Evolutionary conservation across 2,329 filamentous ascomycete genomes (phyloP).

Genomic region (Aspergillus japonicus): DNA sequence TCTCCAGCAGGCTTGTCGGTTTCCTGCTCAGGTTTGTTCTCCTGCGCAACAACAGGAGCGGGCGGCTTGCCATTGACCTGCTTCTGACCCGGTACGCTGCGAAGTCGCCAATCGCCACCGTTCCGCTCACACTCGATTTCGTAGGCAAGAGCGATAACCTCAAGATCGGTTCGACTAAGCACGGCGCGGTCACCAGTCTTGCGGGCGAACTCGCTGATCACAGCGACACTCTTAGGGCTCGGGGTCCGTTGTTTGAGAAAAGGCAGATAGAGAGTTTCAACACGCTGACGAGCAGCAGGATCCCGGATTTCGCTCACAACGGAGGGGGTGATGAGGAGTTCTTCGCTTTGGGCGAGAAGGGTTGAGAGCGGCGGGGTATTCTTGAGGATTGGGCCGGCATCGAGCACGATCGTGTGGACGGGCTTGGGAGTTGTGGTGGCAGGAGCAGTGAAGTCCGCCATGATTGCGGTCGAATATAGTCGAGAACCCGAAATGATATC

Average conservation of each 20-base stretch:
- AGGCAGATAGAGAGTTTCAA: conserved; percentile 80
- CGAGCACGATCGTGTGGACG: conserved; percentile 80
- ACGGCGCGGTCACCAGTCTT: conserved; percentile 87
- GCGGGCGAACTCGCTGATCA: conserved; percentile 80
- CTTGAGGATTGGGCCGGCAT: conserved; percentile 89
- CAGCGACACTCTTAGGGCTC: conserved; percentile 70
- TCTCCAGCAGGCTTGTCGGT: conserved; percentile 17
- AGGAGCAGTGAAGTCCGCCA: conserved; percentile 23
- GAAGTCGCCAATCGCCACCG: conserved; percentile 81
- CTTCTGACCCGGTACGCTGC: conserved; percentile 77
- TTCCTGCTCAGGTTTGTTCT: conserved; percentile 33
- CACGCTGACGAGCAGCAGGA: conserved; percentile 71
- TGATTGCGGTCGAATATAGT: conserved; percentile 7
- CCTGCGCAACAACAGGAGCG: conserved; percentile 29
- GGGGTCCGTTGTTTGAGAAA: conserved; percentile 79
- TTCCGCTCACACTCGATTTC: conserved; percentile 92
- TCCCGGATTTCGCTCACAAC: conserved; percentile 88
- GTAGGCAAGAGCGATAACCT: conserved; percentile 85
- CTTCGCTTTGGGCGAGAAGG: conserved; percentile 72
- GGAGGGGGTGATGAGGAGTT: conserved; percentile 77
- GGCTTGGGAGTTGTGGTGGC: conserved; percentile 57
- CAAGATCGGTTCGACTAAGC: conserved; percentile 83
- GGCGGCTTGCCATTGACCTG: conserved; percentile 68
- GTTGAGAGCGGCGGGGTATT: conserved; percentile 85
- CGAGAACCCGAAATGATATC: not conserved